Conservation (phyloP, 768 basidiomycete genomes). For the Naganishia onofrii region DNA sequence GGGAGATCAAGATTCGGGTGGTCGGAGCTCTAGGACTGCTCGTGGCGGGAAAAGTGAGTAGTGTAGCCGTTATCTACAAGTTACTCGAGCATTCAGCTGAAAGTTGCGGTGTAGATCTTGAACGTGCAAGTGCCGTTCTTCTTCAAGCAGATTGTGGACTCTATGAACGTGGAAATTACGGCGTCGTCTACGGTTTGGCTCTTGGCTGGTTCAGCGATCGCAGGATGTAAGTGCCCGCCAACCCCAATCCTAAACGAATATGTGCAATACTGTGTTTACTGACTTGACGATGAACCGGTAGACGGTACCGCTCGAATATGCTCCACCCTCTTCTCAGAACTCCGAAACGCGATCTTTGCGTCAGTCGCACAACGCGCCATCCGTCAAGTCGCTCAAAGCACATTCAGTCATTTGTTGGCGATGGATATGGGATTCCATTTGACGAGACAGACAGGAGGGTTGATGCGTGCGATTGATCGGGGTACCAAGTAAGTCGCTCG, state of each 20-base stretch:
- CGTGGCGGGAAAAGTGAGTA: constrained; percentile 77
- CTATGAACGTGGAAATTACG: constrained; percentile 78
- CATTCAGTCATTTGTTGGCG: constrained; percentile 87
- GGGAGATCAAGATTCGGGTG: constrained; percentile 76
- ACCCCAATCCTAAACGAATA: not conserved
- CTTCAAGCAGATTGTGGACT: constrained; percentile 87
- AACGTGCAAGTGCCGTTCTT: constrained; percentile 98
- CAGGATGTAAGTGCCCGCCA: constrained; percentile 72
- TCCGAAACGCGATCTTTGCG: constrained; percentile 93
- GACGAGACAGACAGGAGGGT: constrained; percentile 86
- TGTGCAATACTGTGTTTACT: not conserved
- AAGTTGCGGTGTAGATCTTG: constrained; percentile 62
- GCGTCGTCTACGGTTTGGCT: constrained; percentile 78
- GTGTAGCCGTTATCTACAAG: not conserved
- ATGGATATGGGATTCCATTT: constrained; percentile 91
- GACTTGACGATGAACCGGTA: constrained; percentile 51
- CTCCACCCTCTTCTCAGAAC: constrained; percentile 82
- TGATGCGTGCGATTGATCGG: constrained; percentile 93
- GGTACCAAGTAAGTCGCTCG: constrained; percentile 79
- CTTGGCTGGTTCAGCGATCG: constrained; percentile 79
- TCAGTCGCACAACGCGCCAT: constrained; percentile 92
- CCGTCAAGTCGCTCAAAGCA: constrained; percentile 89
- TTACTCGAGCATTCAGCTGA: not conserved
- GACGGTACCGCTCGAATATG: constrained; percentile 88
- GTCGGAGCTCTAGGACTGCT: constrained; percentile 75